A percentile compares a stretch with the other conserved stretches of the same genome.
Conservation (phyloP, 805 yeast species). For the Kuraishia hungarica region DNA sequence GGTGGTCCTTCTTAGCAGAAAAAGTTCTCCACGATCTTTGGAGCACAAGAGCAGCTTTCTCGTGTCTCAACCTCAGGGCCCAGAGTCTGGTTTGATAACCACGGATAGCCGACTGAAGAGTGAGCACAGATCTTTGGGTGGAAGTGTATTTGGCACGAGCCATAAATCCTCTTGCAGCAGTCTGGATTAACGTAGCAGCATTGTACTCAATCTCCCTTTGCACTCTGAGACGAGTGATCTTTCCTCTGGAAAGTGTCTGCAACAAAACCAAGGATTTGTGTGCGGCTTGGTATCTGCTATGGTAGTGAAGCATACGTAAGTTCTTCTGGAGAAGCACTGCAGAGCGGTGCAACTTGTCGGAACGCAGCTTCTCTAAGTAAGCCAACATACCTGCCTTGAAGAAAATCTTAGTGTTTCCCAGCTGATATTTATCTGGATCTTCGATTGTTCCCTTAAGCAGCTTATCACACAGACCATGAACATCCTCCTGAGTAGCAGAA, state of each 20-base stretch:
- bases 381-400: slow-evolving; percentile 97
- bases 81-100: slow-evolving; percentile 48
- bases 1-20: slow-evolving; percentile 46
- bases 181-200: slow-evolving; percentile 70
- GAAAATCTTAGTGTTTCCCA: slow-evolving; percentile 90
- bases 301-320: slow-evolving; percentile 55
- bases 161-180: slow-evolving; percentile 45
- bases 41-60: slow-evolving; percentile 57
- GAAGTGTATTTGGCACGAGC: slow-evolving; percentile 31
- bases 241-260: slow-evolving; percentile 63
- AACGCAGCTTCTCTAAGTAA: slow-evolving; percentile 74
- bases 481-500: slow-evolving; percentile 43
- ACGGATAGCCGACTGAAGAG: slow-evolving; percentile 39
- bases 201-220: slow-evolving; percentile 44
- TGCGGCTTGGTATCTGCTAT: slow-evolving; percentile 49
- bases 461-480: slow-evolving; percentile 55
- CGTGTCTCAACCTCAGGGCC: slow-evolving; percentile 39
- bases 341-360: slow-evolving; percentile 67
- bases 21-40: slow-evolving; percentile 72
- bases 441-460: slow-evolving; percentile 60
- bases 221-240: slow-evolving; percentile 43
- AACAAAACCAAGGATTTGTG: slow-evolving; percentile 42
- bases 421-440: slow-evolving; percentile 66
- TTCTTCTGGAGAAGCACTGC: slow-evolving; percentile 84
- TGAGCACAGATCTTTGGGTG: slow-evolving; percentile 28